Conservation (phyloP, 495 filamentous ascomycete genomes). For the Penicillium antarcticum region DNA sequence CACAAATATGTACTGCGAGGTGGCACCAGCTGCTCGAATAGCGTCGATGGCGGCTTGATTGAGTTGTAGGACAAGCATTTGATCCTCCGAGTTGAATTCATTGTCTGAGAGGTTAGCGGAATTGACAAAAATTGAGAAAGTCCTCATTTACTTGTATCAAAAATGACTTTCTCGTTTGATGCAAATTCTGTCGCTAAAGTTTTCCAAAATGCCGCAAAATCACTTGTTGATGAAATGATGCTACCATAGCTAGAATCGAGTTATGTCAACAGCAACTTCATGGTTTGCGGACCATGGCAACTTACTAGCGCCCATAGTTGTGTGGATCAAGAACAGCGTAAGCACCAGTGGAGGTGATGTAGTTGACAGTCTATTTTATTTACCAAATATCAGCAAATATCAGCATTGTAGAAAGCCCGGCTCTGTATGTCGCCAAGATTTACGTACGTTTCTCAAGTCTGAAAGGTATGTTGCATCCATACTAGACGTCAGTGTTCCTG, state of each 20-base stretch:
- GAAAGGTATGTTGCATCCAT: constrained; percentile 34
- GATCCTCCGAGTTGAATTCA: constrained; percentile 67
- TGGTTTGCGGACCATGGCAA: neutral
- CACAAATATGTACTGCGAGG: constrained; percentile 62
- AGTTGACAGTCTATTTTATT: constrained; percentile 47
- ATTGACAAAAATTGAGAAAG: neutral
- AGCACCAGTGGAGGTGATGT: constrained; percentile 55
- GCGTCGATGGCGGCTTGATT: constrained; percentile 70
- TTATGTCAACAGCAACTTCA: neutral
- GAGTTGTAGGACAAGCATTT: constrained; percentile 59
- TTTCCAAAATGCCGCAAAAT: constrained; percentile 60
- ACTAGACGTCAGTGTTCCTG: constrained; percentile 38
- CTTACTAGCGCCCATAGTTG: constrained; percentile 55
- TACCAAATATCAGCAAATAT: neutral
- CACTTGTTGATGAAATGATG: constrained; percentile 57
- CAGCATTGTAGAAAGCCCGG: neutral
- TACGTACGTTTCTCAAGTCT: constrained; percentile 34
- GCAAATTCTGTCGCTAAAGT: constrained; percentile 56
- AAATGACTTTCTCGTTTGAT: constrained; percentile 57
- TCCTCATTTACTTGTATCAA: constrained; percentile 32
- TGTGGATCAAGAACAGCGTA: constrained; percentile 65
- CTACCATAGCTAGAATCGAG: constrained; percentile 47
- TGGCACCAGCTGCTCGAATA: constrained; percentile 63
- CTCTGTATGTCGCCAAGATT: too few relatives aligned
- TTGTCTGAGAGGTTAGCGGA: constrained; percentile 47